phyloP scores from a whole-genome alignment of 176 grass and related monocot genomes.

The Phyllostachys edulis region DNA sequence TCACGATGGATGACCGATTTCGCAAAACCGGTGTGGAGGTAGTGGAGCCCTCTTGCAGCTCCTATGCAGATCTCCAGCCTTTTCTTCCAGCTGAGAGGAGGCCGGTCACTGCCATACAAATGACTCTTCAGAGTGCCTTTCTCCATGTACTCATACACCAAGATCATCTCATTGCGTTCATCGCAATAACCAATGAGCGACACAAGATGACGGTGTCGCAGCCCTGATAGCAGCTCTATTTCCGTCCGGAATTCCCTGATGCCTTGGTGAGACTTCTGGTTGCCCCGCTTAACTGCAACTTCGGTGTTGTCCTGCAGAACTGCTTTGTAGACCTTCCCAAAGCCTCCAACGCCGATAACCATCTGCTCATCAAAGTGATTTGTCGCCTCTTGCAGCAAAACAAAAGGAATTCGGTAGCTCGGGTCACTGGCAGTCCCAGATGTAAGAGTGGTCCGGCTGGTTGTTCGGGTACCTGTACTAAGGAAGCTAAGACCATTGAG shows the following conservation, averaged over 20 bases:
- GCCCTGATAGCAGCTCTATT: slow-evolving; percentile 86
- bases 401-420: slow-evolving; percentile 73
- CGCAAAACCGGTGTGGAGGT: slow-evolving; percentile 92
- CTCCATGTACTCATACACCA: slow-evolving; percentile 97
- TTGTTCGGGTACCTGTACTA: slow-evolving; percentile 60
- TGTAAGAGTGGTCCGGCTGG: slow-evolving; percentile 72
- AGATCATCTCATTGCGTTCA: slow-evolving; percentile 85
- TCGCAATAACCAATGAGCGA: slow-evolving; percentile 92
- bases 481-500: slow-evolving; percentile 67
- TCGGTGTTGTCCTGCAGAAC: slow-evolving; percentile 68
- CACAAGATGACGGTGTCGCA: slow-evolving; percentile 87
- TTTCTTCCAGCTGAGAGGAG: slow-evolving; percentile 75
- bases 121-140: slow-evolving; percentile 90
- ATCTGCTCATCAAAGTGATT: slow-evolving; percentile 84
- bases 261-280: slow-evolving; percentile 90
- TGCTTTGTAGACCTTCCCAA: slow-evolving; percentile 91
- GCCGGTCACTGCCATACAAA: slow-evolving; percentile 66
- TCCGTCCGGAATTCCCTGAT: slow-evolving; percentile 83
- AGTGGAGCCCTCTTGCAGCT: slow-evolving; percentile 90
- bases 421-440: slow-evolving; percentile 58
- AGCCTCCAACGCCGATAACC: slow-evolving; percentile 87
- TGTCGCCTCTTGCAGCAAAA: slow-evolving; percentile 62
- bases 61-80: slow-evolving; percentile 95
- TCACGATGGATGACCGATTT: slow-evolving; percentile 92
- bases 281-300: slow-evolving; percentile 89